phyloP scores from a whole-genome alignment of 257 asterid species.

The Cinchona pubescens region DNA sequence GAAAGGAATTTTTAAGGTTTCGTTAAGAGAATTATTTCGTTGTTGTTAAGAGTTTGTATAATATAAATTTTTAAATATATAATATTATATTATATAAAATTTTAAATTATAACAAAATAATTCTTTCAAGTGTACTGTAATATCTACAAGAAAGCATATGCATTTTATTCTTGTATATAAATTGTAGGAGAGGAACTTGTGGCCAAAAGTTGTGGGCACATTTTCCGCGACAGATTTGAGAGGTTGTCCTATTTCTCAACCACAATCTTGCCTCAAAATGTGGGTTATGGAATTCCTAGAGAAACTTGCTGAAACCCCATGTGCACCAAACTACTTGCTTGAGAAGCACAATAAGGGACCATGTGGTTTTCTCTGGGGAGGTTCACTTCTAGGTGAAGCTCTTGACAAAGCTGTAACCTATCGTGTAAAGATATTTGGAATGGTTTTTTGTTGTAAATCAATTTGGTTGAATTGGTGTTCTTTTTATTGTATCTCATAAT shows the following conservation, averaged over 20 bases:
- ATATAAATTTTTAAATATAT: no score
- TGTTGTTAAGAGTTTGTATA: no score
- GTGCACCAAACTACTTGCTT: constrained; percentile 46
- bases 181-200: constrained; percentile 66
- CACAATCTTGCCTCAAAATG: constrained; percentile 43
- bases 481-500: not conserved
- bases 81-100: no score
- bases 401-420: constrained; percentile 58
- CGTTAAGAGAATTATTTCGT: no score
- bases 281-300: constrained; percentile 53
- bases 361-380: constrained; percentile 45
- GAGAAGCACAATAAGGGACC: constrained; percentile 48
- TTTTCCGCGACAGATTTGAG: constrained; percentile 74
- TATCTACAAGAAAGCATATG: no score
- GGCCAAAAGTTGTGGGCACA: no score
- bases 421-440: not conserved
- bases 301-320: constrained; percentile 38
- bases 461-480: not conserved
- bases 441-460: not conserved
- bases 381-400: constrained; percentile 58
- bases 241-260: constrained; percentile 55
- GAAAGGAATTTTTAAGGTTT: no score
- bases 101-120: no score
- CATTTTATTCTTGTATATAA: not conserved
- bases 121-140: no score